Conservation (phyloP, 225 moss, liverwort and hornwort genomes). For the Asterella californica region DNA sequence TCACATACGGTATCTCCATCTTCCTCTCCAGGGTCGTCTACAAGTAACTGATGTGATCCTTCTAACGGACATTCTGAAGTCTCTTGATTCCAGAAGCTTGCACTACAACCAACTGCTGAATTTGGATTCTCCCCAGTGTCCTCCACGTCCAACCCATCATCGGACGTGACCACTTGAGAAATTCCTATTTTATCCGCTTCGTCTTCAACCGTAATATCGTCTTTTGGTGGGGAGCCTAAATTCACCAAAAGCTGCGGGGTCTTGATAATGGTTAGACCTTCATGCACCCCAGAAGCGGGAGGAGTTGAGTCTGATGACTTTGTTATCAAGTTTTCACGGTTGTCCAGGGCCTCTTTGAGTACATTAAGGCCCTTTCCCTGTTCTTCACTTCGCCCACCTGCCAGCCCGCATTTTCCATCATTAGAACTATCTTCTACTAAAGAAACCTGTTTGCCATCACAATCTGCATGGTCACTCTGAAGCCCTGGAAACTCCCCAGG, state of each 20-base stretch:
- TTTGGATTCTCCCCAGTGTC: background rate
- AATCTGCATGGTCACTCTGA: constrained; percentile 27
- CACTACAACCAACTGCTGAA: background rate
- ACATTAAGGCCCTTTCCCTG: constrained; percentile 39
- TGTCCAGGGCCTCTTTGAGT: constrained; percentile 31
- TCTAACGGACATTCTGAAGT: background rate
- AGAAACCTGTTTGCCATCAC: constrained; percentile 35
- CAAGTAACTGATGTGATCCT: background rate
- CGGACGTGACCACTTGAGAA: constrained; percentile 3
- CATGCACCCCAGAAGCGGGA: constrained; percentile 21
- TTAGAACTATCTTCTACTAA: constrained; percentile 38
- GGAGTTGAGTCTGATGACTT: constrained; percentile 19
- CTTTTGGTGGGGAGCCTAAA: constrained; percentile 5
- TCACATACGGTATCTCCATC: background rate
- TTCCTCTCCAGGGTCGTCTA: constrained; percentile 1
- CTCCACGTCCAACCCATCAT: constrained; percentile 7
- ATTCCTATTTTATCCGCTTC: constrained; percentile 21
- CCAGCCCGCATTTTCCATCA: constrained; percentile 41
- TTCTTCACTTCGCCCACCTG: constrained; percentile 43
- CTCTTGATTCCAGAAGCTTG: background rate
- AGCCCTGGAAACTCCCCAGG: constrained; percentile 29
- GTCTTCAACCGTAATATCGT: background rate
- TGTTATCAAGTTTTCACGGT: constrained; percentile 26
- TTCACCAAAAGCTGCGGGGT: constrained; percentile 11
- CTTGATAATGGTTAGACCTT: constrained; percentile 8